phyloP scores from a whole-genome alignment of 805 yeast genomes.

The Jamesozyma lodderae region DNA sequence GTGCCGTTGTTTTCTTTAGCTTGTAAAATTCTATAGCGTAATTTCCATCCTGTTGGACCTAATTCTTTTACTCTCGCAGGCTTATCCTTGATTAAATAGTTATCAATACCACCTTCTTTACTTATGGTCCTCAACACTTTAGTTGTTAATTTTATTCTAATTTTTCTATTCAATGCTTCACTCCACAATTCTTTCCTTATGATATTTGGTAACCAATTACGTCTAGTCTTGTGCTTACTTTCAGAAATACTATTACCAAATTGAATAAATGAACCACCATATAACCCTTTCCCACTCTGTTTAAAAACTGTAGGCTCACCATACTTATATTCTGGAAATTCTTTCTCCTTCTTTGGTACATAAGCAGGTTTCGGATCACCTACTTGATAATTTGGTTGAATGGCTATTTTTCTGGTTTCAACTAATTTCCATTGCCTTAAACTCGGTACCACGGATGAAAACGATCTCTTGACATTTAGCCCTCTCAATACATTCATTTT shows the following conservation, averaged over 20 bases:
- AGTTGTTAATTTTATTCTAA: constrained; percentile 60
- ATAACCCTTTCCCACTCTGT: constrained; percentile 79
- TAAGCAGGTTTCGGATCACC: constrained; percentile 46
- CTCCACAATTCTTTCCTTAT: constrained; percentile 75
- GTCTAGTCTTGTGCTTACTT: constrained; percentile 57
- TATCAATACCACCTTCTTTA: constrained; percentile 92
- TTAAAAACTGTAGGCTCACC: constrained; percentile 73
- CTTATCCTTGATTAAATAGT: constrained; percentile 76
- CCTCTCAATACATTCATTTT: constrained; percentile 2
- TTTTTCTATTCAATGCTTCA: constrained; percentile 51
- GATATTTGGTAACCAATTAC: constrained; percentile 80
- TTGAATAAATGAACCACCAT: constrained; percentile 77
- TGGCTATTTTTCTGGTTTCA: constrained; percentile 40
- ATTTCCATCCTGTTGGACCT: constrained; percentile 87
- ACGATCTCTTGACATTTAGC: constrained; percentile 9
- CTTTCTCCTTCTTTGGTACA: constrained; percentile 37
- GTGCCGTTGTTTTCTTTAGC: constrained; percentile 29
- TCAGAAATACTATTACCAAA: constrained; percentile 76
- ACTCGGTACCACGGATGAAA: constrained; percentile 11
- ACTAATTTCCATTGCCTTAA: constrained; percentile 36
- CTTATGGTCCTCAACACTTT: constrained; percentile 79
- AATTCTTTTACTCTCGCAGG: constrained; percentile 85
- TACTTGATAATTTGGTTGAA: constrained; percentile 36
- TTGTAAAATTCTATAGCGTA: constrained; percentile 65
- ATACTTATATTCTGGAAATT: constrained; percentile 63